These are phyloP conservation scores for Chaetomiaceae sp. DNA, from an alignment of 2,329 filamentous ascomycete genomes.

Conservation along the genomic window DNA sequence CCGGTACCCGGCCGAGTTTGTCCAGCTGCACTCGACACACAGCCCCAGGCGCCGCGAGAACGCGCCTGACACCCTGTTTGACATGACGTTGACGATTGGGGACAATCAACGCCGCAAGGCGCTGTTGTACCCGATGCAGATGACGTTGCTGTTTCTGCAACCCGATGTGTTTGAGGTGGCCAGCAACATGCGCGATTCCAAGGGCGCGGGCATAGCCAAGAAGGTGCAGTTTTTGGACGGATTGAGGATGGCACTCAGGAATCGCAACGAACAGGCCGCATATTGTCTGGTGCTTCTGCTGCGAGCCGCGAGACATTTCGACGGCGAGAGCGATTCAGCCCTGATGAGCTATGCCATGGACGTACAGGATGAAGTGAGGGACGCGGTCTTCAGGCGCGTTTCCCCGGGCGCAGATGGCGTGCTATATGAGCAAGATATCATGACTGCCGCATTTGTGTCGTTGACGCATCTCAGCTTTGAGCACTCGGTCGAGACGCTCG, in stretches of 20 bases:
- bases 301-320: slow-evolving; percentile 60
- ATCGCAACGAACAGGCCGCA: slow-evolving; percentile 63
- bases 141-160: slow-evolving; percentile 56
- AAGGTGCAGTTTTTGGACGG: slow-evolving; percentile 62
- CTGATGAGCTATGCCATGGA: slow-evolving; percentile 65
- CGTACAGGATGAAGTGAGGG: slow-evolving; percentile 63
- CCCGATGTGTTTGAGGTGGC: slow-evolving; percentile 68
- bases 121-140: slow-evolving; percentile 59
- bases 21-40: slow-evolving; percentile 56
- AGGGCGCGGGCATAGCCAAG: slow-evolving; percentile 58
- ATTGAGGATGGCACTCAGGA: slow-evolving; percentile 58
- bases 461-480: slow-evolving; percentile 59
- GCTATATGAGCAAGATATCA: slow-evolving; percentile 58
- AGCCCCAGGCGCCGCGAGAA: slow-evolving; percentile 54
- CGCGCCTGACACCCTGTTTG: slow-evolving; percentile 63
- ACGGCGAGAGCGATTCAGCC: slow-evolving; percentile 57
- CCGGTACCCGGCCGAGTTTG: slow-evolving; percentile 60
- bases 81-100: slow-evolving; percentile 60
- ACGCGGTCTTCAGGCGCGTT: slow-evolving; percentile 58
- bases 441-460: slow-evolving; percentile 64
- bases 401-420: slow-evolving; percentile 43
- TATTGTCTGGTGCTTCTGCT: slow-evolving; percentile 61
- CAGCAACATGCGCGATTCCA: slow-evolving; percentile 61
- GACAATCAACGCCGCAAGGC: slow-evolving; percentile 54
- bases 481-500: slow-evolving; percentile 52